These are phyloP conservation scores for Colletotrichum orbiculare DNA, from an alignment of 2,329 filamentous ascomycete genomes.

Conservation along the genomic window DNA sequence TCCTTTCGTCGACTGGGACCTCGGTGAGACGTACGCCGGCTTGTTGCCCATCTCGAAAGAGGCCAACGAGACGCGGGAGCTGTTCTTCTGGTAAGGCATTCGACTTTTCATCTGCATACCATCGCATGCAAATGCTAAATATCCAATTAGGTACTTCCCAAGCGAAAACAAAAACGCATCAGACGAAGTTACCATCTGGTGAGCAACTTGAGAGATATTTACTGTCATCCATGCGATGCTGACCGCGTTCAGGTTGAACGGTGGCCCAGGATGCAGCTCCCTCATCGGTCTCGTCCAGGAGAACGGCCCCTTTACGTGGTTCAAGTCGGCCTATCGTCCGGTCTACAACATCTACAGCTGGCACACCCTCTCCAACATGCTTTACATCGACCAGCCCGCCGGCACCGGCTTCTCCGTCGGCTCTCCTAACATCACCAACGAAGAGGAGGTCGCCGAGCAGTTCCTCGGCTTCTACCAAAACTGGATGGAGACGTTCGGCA, in stretches of 20 bases:
- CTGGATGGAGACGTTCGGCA: constrained; percentile 75
- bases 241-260: constrained; percentile 4
- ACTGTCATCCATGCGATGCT: background rate
- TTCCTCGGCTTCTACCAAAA: constrained; percentile 85
- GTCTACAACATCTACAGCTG: constrained; percentile 55
- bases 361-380: constrained; percentile 55
- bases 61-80: constrained; percentile 57
- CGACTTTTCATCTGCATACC: background rate
- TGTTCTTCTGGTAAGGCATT: constrained; percentile 69
- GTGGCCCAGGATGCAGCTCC: constrained; percentile 66
- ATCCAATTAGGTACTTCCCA: constrained; percentile 47
- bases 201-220: constrained; percentile 22
- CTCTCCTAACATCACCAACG: constrained; percentile 70
- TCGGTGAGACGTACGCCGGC: constrained; percentile 74
- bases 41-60: constrained; percentile 65
- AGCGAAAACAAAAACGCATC: constrained; percentile 66
- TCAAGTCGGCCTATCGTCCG: constrained; percentile 74
- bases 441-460: constrained; percentile 74
- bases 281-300: constrained; percentile 79
- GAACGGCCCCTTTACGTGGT: constrained; percentile 79
- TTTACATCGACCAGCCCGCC: constrained; percentile 37
- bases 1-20: constrained; percentile 77
- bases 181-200: constrained; percentile 70
- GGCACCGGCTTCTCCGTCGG: constrained; percentile 60
- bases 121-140: background rate